Base-by-base conservation (phyloP, 768 basidiomycete species). In the Pulveroboletus sp. region DNA sequence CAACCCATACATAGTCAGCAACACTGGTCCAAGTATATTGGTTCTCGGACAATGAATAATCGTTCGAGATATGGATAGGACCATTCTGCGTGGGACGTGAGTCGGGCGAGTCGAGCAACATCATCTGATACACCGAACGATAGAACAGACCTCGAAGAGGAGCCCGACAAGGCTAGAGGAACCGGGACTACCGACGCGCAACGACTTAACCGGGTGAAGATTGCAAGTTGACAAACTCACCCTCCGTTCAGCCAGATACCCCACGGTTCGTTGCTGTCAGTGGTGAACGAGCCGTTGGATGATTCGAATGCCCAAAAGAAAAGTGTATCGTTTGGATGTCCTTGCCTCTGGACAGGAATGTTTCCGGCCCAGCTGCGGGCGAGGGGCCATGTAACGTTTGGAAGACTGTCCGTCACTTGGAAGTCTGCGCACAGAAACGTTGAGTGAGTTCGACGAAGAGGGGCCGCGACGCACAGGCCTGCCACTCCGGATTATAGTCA, bases 241-340 rank as follows among this genome's bases (percentile, higher is more conserved):
- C 83, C 84, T 68, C 84, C 86, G 52, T 86, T 85, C 24, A 87
- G 63, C 84, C 84, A 88, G 37, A 88, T 81, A 4, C 77, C 77
- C 86, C 86, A 86, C 2, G 86, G 85, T 17, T 81, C 71, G 13
- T 66, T 52, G n/a, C 62, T 60, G 26, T 39, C 5, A 48, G 60
- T 66, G 9, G 79, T 84, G 43, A 87, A 67, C 3, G 84, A 84
- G 6, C 80, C 82, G 15, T 69, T 57, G 1, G 67, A 64, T 30
- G 77, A 78, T 57, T 86, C 83, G 52, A 82, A 80, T 14, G 75
- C 83, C 69, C 77, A 74, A 62, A 85, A 85, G 68, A 84, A 86
- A 14, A 85, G 69, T 0, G 83, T 84, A 51, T 84, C 68, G 46
- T 85, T 84, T 0, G 80, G 80, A 61, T 83, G 83, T 26, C 74